These are phyloP conservation scores for Russula abietina DNA, from an alignment of 768 basidiomycete species.

Conservation along the genomic window DNA sequence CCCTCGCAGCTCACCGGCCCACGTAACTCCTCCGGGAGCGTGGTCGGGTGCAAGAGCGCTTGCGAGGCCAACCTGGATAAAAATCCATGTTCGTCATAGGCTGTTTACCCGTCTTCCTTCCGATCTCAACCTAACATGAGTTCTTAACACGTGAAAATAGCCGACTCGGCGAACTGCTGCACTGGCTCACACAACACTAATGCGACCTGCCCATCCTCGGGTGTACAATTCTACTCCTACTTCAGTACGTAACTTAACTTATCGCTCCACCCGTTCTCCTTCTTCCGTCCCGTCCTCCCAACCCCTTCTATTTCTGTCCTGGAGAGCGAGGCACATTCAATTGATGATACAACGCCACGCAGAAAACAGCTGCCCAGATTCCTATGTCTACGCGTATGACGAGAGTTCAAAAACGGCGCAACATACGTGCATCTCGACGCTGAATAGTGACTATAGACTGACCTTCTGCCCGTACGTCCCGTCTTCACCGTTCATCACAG, in stretches of 20 bases:
- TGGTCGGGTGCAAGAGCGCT: slow-evolving; percentile 57
- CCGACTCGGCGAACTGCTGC: slow-evolving; percentile 37
- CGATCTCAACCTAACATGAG: background rate
- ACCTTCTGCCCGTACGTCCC: slow-evolving; percentile 31
- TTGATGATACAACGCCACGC: background rate
- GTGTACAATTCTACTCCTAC: slow-evolving; percentile 24
- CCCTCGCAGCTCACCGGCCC: slow-evolving; percentile 49
- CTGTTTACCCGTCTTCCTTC: background rate
- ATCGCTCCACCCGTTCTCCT: background rate
- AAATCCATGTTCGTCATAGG: background rate
- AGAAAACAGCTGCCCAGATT: slow-evolving; percentile 40
- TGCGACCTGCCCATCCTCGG: slow-evolving; percentile 35
- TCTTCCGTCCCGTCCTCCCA: background rate
- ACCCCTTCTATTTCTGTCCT: background rate
- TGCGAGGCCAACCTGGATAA: slow-evolving; percentile 40
- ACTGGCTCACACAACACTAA: slow-evolving; percentile 31
- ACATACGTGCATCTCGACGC: slow-evolving; percentile 42
- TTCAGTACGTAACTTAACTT: slow-evolving; percentile 12
- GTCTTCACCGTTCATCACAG: no score
- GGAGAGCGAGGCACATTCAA: no score
- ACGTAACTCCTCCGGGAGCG: slow-evolving; percentile 45
- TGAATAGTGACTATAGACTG: slow-evolving; percentile 29
- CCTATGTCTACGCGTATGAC: slow-evolving; percentile 53
- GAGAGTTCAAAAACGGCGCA: slow-evolving; percentile 47
- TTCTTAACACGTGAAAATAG: slow-evolving; percentile 24